A percentile compares a stretch with the other conserved stretches of the same genome.
Evolutionary conservation across 169 alveolate species (phyloP).

Genomic region (Plasmodium sp.): DNA sequence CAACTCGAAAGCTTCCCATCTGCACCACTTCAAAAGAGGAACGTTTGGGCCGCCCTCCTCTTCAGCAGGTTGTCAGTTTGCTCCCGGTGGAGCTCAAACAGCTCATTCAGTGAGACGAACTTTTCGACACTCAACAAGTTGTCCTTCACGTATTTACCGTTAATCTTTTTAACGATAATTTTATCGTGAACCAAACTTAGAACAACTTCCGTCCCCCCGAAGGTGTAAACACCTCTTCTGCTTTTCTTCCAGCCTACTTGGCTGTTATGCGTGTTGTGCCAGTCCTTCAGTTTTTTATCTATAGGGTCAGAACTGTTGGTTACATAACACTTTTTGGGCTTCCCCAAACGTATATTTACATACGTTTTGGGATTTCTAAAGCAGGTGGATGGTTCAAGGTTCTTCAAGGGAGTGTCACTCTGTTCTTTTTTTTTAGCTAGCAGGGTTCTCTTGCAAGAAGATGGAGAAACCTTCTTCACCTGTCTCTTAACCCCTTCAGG

Average conservation of each 20-base stretch:
- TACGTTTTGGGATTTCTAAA: constrained; percentile 62
- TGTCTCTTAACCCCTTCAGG: not conserved
- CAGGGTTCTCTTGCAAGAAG: constrained; percentile 22
- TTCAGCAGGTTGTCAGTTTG: constrained; percentile 19
- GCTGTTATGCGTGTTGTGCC: constrained; percentile 74
- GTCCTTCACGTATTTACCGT: constrained; percentile 48
- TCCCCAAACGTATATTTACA: constrained; percentile 72
- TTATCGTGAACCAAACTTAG: constrained; percentile 58
- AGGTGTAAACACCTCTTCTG: constrained; percentile 66
- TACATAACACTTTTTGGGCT: constrained; percentile 47
- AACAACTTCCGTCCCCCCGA: constrained; percentile 66
- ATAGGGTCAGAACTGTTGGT: constrained; percentile 74
- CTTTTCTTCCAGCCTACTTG: constrained; percentile 62
- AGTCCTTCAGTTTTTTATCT: constrained; percentile 63
- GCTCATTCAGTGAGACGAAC: constrained; percentile 71
- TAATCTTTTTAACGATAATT: constrained; percentile 69
- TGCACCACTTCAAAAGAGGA: not conserved
- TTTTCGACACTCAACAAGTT: constrained; percentile 70
- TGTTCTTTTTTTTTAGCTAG: constrained; percentile 23
- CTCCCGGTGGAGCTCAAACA: constrained; percentile 64
- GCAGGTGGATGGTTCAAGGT: constrained; percentile 60
- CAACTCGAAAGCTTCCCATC: not conserved
- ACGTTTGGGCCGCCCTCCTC: not conserved
- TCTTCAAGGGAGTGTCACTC: not conserved
- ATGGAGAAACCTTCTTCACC: not conserved